Conservation (phyloP, 352 stramenopile species). For the Pilasporangium apinafurcum region DNA sequence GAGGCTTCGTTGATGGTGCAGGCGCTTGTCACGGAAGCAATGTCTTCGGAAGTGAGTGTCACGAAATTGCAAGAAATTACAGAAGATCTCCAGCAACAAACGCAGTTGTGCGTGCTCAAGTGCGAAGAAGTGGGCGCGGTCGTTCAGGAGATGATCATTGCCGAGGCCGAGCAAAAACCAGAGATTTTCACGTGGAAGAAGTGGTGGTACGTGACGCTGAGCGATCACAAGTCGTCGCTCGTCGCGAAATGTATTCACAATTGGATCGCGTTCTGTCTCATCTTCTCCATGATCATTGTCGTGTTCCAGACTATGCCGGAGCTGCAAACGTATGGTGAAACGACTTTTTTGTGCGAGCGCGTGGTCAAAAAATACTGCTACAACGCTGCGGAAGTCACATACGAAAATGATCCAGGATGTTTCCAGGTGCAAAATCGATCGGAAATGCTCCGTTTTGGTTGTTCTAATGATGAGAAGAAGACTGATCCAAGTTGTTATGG, state of each 20-base stretch:
- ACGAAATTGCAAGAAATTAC: conserved; percentile 37
- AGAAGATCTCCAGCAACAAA: conserved; percentile 46
- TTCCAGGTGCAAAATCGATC: conserved; percentile 35
- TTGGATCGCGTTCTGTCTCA: conserved; percentile 61
- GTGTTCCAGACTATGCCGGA: conserved; percentile 77
- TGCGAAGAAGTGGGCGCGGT: conserved; percentile 50
- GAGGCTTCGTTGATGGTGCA: conserved; percentile 66
- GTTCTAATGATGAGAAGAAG: conserved; percentile 26
- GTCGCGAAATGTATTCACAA: conserved; percentile 27
- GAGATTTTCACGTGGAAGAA: conserved; percentile 26
- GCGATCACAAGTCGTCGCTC: conserved; percentile 37
- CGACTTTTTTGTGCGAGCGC: conserved; percentile 52
- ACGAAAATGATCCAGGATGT: conserved; percentile 49
- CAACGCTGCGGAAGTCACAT: conserved; percentile 10
- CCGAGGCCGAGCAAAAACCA: conserved; percentile 19
- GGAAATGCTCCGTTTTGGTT: conserved; percentile 37
- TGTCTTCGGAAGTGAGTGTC: conserved; percentile 26
- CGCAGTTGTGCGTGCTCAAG: conserved; percentile 37
- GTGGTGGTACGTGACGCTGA: conserved; percentile 30
- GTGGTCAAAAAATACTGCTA: conserved; percentile 50
- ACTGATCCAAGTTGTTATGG: conserved; percentile 44
- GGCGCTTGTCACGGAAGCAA: conserved; percentile 35
- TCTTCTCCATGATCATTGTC: conserved; percentile 72
- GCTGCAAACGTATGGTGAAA: conserved; percentile 60
- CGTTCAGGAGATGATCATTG: conserved; percentile 60